Base-by-base conservation (phyloP, 805 yeast species). In the Metschnikowia orientalis region DNA sequence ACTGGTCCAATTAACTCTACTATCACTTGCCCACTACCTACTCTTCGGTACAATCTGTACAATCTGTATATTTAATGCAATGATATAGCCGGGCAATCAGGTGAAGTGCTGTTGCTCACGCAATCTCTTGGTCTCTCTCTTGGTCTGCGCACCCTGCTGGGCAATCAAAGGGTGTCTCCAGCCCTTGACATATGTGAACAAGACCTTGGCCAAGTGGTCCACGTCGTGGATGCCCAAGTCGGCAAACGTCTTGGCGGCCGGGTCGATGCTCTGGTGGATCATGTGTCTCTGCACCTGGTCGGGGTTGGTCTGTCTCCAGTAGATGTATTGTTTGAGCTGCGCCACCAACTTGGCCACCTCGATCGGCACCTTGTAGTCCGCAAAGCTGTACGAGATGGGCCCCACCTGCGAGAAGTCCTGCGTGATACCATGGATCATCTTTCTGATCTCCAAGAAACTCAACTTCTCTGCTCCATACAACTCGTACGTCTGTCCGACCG, bases 281-380 rank as follows among this genome's bases (percentile, higher is more conserved):
- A 73, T 69, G 59, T 78, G 77, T 63, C 95, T 77, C 59, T 78
- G 82, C 35, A 81, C 71, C 56, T 79, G 79, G 58, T 86, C 95
- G 17, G 84, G 75, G 50, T 78, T 81, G 39, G 75, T 68, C 41
- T 73, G 51, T 39, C 45, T 62, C 72, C 72, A 71, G 53, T 65
- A 69, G 14, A 58, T 40, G 30, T 56, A 51, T 48, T 67, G 72
- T 47, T 64, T 66, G 26, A 61, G 28, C 19, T 60, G 57, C 41
- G 77, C 77, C 30, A 62, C 59, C 13, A 61, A 52, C 50, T 68
- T 71, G 33, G 73, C 69, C 21, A 71, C 38, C 18, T 54, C 53
- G 41, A 72, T 67, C 8, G 79, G 77, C 10, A 65, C 47, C 28
- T 53, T 37, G 49, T 66, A 62, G 45, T 66, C 72, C 32, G 56